Conservation (phyloP, 1,284 basidiomycete genomes). For the Microbotryum scabiosae region DNA sequence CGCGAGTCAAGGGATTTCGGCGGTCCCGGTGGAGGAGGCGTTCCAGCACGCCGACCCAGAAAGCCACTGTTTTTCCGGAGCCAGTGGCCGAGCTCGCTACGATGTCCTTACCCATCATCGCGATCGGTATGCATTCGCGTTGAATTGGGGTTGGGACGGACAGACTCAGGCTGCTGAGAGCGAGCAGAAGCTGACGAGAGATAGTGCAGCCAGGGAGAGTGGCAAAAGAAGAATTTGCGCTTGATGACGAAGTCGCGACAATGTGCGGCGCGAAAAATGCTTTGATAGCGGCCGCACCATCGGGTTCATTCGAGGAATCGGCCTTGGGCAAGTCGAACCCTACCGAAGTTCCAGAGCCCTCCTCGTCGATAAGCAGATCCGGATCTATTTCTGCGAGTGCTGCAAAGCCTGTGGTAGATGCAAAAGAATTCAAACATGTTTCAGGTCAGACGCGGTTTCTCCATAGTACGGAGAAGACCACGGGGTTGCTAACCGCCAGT, state of each 20-base stretch:
- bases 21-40: constrained; percentile 81
- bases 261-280: constrained; percentile 41
- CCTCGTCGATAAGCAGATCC: constrained; percentile 31
- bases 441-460: constrained; percentile 1
- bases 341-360: constrained; percentile 34
- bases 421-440: neutral
- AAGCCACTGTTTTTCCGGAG: constrained; percentile 94
- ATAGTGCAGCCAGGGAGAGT: constrained; percentile 78
- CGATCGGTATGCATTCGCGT: constrained; percentile 81
- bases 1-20: constrained; percentile 75
- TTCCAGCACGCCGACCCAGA: constrained; percentile 87
- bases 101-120: constrained; percentile 85
- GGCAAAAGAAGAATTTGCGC: constrained; percentile 18
- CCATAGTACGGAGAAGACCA: neutral
- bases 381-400: constrained; percentile 31
- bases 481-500: too few species aligned
- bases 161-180: constrained; percentile 72
- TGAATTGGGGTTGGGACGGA: constrained; percentile 89
- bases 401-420: constrained; percentile 18
- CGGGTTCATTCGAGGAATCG: constrained; percentile 47
- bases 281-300: constrained; percentile 65
- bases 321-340: constrained; percentile 38
- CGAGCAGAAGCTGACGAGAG: constrained; percentile 79
- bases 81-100: constrained; percentile 93
- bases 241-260: constrained; percentile 12